phyloP scores from a whole-genome alignment of 257 asterid genomes.

The Osmanthus fragrans region DNA sequence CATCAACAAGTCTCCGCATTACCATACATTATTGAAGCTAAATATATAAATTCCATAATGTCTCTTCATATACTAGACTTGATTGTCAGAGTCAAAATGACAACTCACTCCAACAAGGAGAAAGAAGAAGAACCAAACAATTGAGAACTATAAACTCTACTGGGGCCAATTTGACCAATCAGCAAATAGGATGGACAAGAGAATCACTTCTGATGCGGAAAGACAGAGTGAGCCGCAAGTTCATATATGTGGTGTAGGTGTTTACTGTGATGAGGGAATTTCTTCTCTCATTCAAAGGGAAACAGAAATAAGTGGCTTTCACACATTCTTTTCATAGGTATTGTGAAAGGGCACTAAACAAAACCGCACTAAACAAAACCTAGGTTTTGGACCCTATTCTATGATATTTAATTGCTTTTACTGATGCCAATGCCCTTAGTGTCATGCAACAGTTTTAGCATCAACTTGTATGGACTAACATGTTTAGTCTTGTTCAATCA shows the following conservation, averaged over 20 bases:
- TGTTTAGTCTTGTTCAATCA: neutral
- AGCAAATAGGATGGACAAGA: neutral
- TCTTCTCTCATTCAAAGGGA: neutral
- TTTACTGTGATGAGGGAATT: neutral
- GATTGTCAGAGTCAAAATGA: no score
- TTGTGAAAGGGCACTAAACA: neutral
- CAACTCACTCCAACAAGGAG: no score
- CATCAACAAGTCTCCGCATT: no score
- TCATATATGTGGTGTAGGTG: neutral
- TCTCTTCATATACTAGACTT: no score
- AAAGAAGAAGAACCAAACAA: no score
- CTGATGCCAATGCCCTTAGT: conserved; percentile 23
- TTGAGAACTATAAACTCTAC: no score
- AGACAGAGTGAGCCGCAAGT: neutral
- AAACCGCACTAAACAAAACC: conserved; percentile 12
- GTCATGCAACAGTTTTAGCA: conserved; percentile 20
- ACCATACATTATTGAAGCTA: no score
- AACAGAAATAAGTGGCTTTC: neutral
- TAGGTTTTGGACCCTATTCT: conserved; percentile 19
- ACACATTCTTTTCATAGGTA: neutral
- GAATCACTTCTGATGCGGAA: neutral
- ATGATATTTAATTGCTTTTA: neutral
- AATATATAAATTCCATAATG: no score
- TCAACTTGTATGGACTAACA: conserved; percentile 6
- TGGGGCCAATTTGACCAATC: neutral